Conservation (phyloP, 768 basidiomycete genomes). For the Lentinula lateritia region DNA sequence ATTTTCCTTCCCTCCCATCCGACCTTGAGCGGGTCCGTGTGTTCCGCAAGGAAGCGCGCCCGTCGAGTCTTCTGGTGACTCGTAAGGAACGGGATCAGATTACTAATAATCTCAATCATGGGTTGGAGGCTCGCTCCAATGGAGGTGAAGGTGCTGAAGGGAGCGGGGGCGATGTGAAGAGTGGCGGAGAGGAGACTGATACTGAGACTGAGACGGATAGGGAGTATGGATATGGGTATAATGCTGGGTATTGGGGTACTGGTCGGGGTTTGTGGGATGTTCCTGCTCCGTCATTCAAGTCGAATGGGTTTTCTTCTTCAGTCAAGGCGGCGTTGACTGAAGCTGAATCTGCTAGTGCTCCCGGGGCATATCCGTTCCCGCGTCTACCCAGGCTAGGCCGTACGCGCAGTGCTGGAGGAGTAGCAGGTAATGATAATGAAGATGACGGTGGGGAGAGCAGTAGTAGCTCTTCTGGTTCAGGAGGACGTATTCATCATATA, state of each 20-base stretch:
- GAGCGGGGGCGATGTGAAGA: not conserved
- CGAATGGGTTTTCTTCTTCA: not conserved
- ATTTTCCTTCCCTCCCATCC: slow-evolving; percentile 70
- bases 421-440: not conserved
- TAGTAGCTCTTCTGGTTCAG: not conserved
- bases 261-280: not conserved
- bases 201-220: slow-evolving; percentile 39
- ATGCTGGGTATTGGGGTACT: not conserved
- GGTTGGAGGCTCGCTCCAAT: not conserved
- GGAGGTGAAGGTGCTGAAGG: not conserved
- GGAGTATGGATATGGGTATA: slow-evolving; percentile 7
- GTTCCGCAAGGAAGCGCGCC: slow-evolving; percentile 65
- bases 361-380: not conserved
- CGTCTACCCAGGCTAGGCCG: not conserved
- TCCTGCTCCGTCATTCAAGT: not conserved
- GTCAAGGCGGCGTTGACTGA: not conserved
- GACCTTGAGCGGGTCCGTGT: slow-evolving; percentile 57
- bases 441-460: not conserved
- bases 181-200: slow-evolving; percentile 35
- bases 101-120: not conserved
- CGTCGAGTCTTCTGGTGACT: slow-evolving; percentile 41
- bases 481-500: not conserved
- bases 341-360: not conserved
- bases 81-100: slow-evolving; percentile 1
- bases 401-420: not conserved